Percentiles rank a stretch among this genome's conserved stretches.
Conservation (phyloP, 202 grass and related monocot species). For the Setaria italica region DNA sequence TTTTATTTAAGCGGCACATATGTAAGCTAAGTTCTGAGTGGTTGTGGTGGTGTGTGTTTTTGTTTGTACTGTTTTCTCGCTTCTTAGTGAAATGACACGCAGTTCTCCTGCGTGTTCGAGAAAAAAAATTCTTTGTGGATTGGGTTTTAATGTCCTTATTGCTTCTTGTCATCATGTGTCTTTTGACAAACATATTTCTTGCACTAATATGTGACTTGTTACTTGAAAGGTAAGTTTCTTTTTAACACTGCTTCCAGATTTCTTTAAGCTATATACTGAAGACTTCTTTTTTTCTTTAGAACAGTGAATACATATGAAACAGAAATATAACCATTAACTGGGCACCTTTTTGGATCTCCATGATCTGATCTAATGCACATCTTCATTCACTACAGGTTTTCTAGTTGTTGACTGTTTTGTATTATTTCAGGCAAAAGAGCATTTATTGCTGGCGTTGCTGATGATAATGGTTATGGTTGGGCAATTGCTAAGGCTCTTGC, state of each 20-base stretch:
- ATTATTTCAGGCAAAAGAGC: constrained; percentile 83
- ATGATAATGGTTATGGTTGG: constrained; percentile 99
- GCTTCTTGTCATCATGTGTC: neutral
- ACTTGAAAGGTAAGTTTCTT: neutral
- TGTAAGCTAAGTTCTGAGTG: too few species aligned
- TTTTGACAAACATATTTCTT: neutral
- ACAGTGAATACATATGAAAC: neutral
- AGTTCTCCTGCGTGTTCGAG: too few species aligned
- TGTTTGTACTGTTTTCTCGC: too few species aligned
- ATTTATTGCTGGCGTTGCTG: constrained; percentile 96
- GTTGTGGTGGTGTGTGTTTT: too few species aligned
- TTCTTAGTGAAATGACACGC: too few species aligned
- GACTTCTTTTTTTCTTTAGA: neutral
- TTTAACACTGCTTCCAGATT: neutral
- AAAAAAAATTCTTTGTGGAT: neutral
- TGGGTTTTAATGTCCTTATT: neutral
- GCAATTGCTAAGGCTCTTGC: constrained; percentile 96
- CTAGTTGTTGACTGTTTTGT: neutral
- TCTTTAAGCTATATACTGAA: neutral
- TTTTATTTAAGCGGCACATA: too few species aligned
- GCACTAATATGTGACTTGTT: too few species aligned
- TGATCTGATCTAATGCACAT: constrained; percentile 4
- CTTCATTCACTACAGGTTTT: neutral
- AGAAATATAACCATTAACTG: neutral
- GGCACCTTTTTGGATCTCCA: neutral